Percentiles rank a stretch among this genome's conserved stretches.
These are phyloP conservation scores for Exophiala viscosa DNA, from an alignment of 2,329 filamentous ascomycete genomes.

Conservation along the genomic window DNA sequence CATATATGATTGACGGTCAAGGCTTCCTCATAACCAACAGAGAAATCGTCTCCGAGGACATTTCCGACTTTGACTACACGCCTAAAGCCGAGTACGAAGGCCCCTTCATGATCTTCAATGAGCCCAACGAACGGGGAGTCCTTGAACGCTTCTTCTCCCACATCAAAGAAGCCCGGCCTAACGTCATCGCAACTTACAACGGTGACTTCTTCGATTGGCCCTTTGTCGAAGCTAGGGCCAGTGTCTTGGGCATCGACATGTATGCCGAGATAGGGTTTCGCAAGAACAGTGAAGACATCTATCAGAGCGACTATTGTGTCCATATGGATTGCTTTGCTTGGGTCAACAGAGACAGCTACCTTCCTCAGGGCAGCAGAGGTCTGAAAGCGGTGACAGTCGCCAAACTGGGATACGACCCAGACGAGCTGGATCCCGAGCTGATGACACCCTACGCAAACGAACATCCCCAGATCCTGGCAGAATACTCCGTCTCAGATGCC, in stretches of 20 bases:
- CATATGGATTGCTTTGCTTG: conserved; percentile 99
- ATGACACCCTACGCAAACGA: conserved; percentile 90
- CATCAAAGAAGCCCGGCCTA: conserved; percentile 89
- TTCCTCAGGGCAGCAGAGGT: conserved; percentile 94
- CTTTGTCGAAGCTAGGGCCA: conserved; percentile 89
- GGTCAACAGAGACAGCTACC: conserved; percentile 97
- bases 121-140: conserved; percentile 82
- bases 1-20: conserved; percentile 99
- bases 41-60: conserved; percentile 96
- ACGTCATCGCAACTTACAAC: conserved; percentile 99
- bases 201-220: conserved; percentile 99
- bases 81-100: conserved; percentile 94
- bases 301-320: conserved; percentile 90
- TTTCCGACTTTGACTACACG: conserved; percentile 96
- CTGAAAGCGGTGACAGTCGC: conserved; percentile 96
- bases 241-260: conserved; percentile 96
- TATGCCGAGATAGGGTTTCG: conserved; percentile 97
- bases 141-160: conserved; percentile 93
- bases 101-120: conserved; percentile 97
- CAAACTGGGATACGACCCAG: conserved; percentile 96
- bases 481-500: conserved; percentile 98
- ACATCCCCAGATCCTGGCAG: conserved; percentile 86
- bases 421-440: conserved; percentile 93
- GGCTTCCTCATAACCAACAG: conserved; percentile 97
- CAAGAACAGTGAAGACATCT: conserved; percentile 93